Base-by-base conservation (phyloP, 1,139 yeast species). In the Nakaseomyces bracarensis region DNA sequence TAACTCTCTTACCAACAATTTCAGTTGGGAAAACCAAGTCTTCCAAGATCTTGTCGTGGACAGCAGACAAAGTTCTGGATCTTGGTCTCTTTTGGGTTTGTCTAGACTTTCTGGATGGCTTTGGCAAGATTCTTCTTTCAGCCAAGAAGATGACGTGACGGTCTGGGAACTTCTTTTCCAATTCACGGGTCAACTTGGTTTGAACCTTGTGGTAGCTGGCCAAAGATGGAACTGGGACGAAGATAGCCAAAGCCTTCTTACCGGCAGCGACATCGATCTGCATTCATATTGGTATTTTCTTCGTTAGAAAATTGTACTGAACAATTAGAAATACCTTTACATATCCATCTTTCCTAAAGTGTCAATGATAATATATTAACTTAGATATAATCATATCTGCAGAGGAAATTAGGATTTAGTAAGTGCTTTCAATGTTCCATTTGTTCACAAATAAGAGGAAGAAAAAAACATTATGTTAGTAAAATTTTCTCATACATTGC, bases 101-200 rank as follows among this genome's bases (percentile, higher is more conserved):
- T 79, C 89, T 84, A 53, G 96, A 79, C 65, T 78, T 79, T 75
- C 89, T 82, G 66, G 84, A 81, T 62, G 86, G 81, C 81, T 87
- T 89, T 77, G 97, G 96, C 70, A 93, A 80, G 76, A 91, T 91
- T 79, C 96, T 89, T 80, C 98, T 87, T 79, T 91, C 97, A 68
- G 97, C 98, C 68, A 91, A 81, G 85, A 91, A 87, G 63, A 91
- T 93, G 73, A 91, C 96, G 73, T 91, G 97, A 74, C 96, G 86
- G 81, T 91, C 98, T 69, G 96, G 94, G 89, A 91, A 91, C 78
- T 91, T 91, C 94, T 91, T 91, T 78, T 91, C 98, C 71, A 91
- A 85, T 79, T 91, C 98, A 77, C 98, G 91, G 76, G 96, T 87
- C 71, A 91, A 82, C 77, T 86, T 82, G 68, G 79, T 79, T 79